Base-by-base conservation (phyloP, 2,329 filamentous ascomycete genomes). In the Paramyrothecium roridum region DNA sequence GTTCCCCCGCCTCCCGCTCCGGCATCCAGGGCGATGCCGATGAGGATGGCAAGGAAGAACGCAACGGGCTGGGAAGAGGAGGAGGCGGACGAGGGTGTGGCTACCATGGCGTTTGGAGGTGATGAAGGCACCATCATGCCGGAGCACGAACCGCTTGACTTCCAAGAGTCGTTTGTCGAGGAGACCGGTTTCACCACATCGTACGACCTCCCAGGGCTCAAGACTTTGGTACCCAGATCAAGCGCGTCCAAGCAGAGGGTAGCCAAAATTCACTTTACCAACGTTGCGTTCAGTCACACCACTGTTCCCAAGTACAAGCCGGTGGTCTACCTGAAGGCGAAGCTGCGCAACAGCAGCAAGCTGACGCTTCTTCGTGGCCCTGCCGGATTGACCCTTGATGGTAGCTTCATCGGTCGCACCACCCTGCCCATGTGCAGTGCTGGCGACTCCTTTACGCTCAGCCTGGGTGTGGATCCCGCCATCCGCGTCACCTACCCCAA, bases 361-460 rank as follows among this genome's bases (percentile, higher is more conserved):
- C 73, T 85, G 47, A 81, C 82, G 0, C 73, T 88, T 8, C 77
- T 86, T 20, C 73, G 73, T 51, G 84, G 84, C 4, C 75, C 76
- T 1, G 76, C 77, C 0, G 82, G 83, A 6, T 72, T 88, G 8
- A 86, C 82, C 1, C 77, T 88, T n/a, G 85, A 88, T 63, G 82
- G 83, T 3, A 77, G 76, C 10, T 88, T 87, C 68, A 72, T 88
- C 54, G 84, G 85, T 3, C 81, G 81, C 54, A 77, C 79, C 2
- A 72, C 65, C 1, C 71, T 87, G 34, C 81, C 83, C 2, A 77
- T 79, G 30, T 85, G 83, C 64, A 79, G 76, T 48, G 71, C 82
- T 0, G 81, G 82, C 40, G 81, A 83, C 52, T 61, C 65, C 1
- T 81, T 88, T 65, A 72, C 69, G 21, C 70, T 88, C 1, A 74